Evolutionary conservation across 169 alveolate genomes (phyloP), one percentile per base, ranked within the genome.

Genomic region (Toxoplasma gondii): DNA sequence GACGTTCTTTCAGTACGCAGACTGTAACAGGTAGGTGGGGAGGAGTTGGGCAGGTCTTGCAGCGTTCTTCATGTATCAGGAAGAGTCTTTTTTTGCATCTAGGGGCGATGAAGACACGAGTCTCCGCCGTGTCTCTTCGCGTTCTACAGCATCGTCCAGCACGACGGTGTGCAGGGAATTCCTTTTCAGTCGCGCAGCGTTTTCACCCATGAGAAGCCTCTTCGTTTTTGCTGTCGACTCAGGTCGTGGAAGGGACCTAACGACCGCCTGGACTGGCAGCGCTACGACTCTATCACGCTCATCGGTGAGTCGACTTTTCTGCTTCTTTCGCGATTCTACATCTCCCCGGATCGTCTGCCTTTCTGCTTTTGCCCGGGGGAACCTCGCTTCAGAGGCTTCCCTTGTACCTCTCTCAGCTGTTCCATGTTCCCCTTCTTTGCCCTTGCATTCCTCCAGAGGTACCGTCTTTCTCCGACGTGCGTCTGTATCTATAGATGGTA

Each of bases 221-320:
- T 31, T 22, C 45, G 5, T 9, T 9, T 1, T 9, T 9, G 4
- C 58, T 74, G 19, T 44, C 31, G 7, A 1, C 29, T 64, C 94
- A 91, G 94, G 10, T 70, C 88, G 58, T 91, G 94, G 94, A 91
- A 91, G 90, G 94, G 94, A 27, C 82, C 94, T 16, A 91, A 78
- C 64, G 94, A 91, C 54, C 41, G 53, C 64, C 94, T 91, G 24
- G 94, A 91, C 88, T 91, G 94, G 94, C 54, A 74, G 53, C 43
- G 53, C 22, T 83, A 91, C 90, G 70, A 83, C 80, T 36, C 45
- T 67, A 78, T 91, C 36, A 91, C 94, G 12, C 94, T 91, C 39
- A 91, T 91, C 31, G 94, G 94, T 91, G 64, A 88, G 93, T 82
- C 54, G 43, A 39, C 34, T 67, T 44, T 45, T 17, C 31, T 0